Percentiles rank a stretch among this genome's conserved stretches.
phyloP scores from a whole-genome alignment of 495 filamentous ascomycete species.

The Lepraria neglecta region DNA sequence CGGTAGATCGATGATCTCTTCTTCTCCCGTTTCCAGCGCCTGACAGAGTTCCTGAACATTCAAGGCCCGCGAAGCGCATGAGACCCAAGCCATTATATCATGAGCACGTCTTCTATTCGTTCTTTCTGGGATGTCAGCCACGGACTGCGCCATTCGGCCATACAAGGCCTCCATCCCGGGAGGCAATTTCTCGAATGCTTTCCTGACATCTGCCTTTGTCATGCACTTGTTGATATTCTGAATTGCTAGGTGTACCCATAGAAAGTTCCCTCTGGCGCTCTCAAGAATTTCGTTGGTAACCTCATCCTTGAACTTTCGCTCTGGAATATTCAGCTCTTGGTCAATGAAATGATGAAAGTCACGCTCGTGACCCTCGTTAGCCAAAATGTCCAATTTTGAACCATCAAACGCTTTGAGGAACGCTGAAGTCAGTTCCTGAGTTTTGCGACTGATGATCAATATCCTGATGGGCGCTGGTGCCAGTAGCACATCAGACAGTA shows the following conservation, averaged over 20 bases:
- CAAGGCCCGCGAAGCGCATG: slow-evolving; percentile 32
- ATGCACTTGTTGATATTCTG: slow-evolving; percentile 21
- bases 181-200: slow-evolving; percentile 36
- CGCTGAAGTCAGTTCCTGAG: slow-evolving; percentile 4
- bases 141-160: slow-evolving; percentile 33
- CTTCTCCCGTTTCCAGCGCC: slow-evolving; percentile 27
- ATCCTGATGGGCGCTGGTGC: slow-evolving; percentile 24
- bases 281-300: not conserved
- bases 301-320: too few species aligned
- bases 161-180: slow-evolving; percentile 39
- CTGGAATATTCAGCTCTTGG: too few species aligned
- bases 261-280: not conserved
- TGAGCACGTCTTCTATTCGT: slow-evolving; percentile 28
- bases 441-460: slow-evolving; percentile 27
- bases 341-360: too few species aligned
- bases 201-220: slow-evolving; percentile 29
- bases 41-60: slow-evolving; percentile 32
- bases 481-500: slow-evolving; percentile 19
- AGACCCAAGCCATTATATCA: slow-evolving; percentile 31
- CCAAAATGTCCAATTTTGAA: too few species aligned
- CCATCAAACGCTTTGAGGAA: too few species aligned
- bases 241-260: not conserved
- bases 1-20: slow-evolving; percentile 33
- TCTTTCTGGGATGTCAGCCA: slow-evolving; percentile 21
- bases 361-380: too few species aligned